phyloP scores from a whole-genome alignment of 257 asterid species.

The Datura wrightii region DNA sequence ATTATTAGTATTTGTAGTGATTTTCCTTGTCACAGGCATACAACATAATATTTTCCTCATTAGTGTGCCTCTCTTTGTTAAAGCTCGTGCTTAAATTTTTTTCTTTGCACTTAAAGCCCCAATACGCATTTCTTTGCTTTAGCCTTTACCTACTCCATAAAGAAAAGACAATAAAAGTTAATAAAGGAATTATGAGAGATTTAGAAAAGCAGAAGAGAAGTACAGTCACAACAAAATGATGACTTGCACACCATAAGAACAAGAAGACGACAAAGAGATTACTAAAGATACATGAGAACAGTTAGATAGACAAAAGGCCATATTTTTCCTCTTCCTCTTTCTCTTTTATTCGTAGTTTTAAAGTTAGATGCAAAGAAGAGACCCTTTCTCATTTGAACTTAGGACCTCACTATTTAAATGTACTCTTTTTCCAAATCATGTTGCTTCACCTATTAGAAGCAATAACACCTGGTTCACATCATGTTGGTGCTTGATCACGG shows the following conservation, averaged over 20 bases:
- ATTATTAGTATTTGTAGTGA: not conserved
- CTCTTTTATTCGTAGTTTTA: not conserved
- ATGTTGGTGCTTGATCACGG: not conserved
- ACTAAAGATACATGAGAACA: not conserved
- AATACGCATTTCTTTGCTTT: not conserved
- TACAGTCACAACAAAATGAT: not conserved
- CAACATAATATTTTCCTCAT: not conserved
- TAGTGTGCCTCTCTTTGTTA: not conserved
- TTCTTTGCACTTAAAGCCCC: not conserved
- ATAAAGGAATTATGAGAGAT: not conserved
- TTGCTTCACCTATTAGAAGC: not conserved
- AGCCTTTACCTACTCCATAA: not conserved
- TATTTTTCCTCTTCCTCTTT: not conserved
- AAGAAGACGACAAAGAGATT: not conserved
- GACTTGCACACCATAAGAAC: slow-evolving; percentile 9
- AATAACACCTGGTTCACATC: not conserved
- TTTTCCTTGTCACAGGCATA: not conserved
- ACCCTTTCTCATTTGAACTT: not conserved
- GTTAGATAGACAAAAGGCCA: not conserved
- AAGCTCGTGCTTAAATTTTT: not conserved
- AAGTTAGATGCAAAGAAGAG: not conserved
- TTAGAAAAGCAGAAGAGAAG: not conserved
- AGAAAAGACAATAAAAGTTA: not conserved
- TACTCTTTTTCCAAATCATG: not conserved
- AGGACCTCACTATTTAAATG: not conserved